phyloP scores from a whole-genome alignment of 805 yeast genomes.

The Nakazawaea peltata region DNA sequence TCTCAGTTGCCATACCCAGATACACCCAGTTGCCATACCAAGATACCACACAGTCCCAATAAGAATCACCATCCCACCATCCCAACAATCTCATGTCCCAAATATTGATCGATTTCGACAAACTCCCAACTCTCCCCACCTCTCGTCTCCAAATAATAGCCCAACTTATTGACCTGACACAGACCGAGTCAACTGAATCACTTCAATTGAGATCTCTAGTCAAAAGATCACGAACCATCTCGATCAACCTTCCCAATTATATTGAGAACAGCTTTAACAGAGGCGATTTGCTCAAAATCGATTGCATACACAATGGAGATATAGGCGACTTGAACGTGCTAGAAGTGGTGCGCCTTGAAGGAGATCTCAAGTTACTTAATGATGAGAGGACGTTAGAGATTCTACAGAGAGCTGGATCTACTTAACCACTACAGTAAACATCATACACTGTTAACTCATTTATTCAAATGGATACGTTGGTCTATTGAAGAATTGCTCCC shows the following conservation, averaged over 20 bases:
- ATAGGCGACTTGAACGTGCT: constrained; percentile 1
- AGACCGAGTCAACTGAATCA: neutral
- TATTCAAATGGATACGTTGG: neutral
- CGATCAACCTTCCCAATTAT: neutral
- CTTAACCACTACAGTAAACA: neutral
- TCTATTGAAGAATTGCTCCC: constrained; percentile 51
- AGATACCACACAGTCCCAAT: too few species aligned
- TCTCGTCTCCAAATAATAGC: constrained; percentile 2
- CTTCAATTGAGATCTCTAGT: neutral
- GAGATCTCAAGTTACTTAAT: constrained; percentile 7
- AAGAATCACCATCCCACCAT: too few species aligned
- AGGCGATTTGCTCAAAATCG: constrained; percentile 11
- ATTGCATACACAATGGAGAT: constrained; percentile 10
- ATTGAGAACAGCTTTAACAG: neutral
- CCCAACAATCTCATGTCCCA: too few species aligned
- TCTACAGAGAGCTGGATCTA: constrained; percentile 2
- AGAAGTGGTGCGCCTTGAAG: constrained; percentile 1
- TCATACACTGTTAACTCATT: neutral
- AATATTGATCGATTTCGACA: constrained; percentile 1
- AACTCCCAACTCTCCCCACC: neutral
- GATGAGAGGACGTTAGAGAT: constrained; percentile 2
- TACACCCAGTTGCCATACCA: too few species aligned
- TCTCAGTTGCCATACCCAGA: too few species aligned
- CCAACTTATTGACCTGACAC: constrained; percentile 1
- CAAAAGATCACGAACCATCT: neutral